Evolutionary conservation across 108 stramenopile species (phyloP).

Genomic region (Stephanodiscus minutulus): DNA sequence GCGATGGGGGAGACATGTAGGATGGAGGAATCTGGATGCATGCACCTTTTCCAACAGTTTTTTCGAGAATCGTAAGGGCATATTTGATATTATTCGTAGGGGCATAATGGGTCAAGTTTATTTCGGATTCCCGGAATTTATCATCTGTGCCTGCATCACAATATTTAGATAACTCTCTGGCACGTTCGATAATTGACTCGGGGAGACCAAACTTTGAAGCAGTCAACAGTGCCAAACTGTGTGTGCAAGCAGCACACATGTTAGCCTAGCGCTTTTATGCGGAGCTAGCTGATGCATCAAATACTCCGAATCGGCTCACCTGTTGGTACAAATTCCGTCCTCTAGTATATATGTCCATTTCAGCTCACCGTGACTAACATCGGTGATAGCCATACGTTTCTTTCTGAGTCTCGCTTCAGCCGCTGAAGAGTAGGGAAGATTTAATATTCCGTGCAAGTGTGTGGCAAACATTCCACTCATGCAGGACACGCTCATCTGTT

Average conservation of each 20-base stretch:
- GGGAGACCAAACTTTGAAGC: slow-evolving; percentile 81
- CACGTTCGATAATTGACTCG: slow-evolving; percentile 69
- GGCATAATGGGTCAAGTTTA: neutral
- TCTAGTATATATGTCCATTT: slow-evolving; percentile 86
- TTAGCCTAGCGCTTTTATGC: neutral
- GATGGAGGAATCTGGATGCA: slow-evolving; percentile 54
- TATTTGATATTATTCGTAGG: slow-evolving; percentile 4
- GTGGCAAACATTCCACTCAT: slow-evolving; percentile 91
- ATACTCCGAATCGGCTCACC: slow-evolving; percentile 15
- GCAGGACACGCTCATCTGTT: slow-evolving; percentile 64
- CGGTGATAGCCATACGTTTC: slow-evolving; percentile 45
- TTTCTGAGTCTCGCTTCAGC: slow-evolving; percentile 42
- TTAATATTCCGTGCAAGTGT: slow-evolving; percentile 60
- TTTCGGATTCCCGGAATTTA: neutral
- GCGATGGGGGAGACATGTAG: slow-evolving; percentile 62
- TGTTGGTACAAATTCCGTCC: slow-evolving; percentile 86
- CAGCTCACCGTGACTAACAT: slow-evolving; percentile 33
- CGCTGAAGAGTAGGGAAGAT: slow-evolving; percentile 22
- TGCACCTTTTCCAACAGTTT: slow-evolving; percentile 25
- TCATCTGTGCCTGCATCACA: slow-evolving; percentile 15
- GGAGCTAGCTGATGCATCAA: neutral
- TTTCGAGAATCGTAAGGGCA: slow-evolving; percentile 25
- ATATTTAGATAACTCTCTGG: slow-evolving; percentile 59
- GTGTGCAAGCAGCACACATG: neutral
- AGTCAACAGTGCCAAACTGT: slow-evolving; percentile 75